These are phyloP conservation scores for Melastoma malabathricum DNA, from an alignment of 345 rosid species.

Conservation along the genomic window DNA sequence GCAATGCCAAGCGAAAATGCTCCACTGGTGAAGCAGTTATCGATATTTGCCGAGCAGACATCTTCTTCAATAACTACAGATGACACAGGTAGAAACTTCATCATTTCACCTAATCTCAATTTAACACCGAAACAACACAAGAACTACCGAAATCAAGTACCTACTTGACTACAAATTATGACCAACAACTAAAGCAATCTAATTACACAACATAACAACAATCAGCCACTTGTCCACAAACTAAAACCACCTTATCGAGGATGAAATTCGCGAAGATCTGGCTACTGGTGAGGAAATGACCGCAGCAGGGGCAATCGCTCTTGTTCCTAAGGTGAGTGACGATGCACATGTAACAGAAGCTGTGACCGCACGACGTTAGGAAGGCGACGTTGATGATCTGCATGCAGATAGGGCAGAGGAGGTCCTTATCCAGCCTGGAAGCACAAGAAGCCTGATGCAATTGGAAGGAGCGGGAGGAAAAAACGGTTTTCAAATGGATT, in stretches of 20 bases:
- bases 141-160: too few relatives aligned
- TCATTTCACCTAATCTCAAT: background rate
- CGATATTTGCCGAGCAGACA: conserved; percentile 52
- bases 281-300: conserved; percentile 55
- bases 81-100: conserved; percentile 17
- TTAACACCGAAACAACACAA: too few relatives aligned
- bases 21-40: conserved; percentile 58
- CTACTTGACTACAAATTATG: too few relatives aligned
- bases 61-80: conserved; percentile 70
- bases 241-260: conserved; percentile 59
- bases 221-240: too few relatives aligned
- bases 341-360: conserved; percentile 96
- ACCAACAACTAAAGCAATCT: too few relatives aligned
- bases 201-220: too few relatives aligned
- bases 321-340: conserved; percentile 85
- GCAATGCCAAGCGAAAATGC: conserved; percentile 50
- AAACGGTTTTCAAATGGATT: too few relatives aligned
- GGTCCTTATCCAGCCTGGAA: conserved; percentile 57
- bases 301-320: conserved; percentile 94
- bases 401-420: conserved; percentile 94
- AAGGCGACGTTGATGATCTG: conserved; percentile 90
- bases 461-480: too few relatives aligned
- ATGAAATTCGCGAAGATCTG: conserved; percentile 82
- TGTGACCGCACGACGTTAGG: conserved; percentile 92
- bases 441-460: conserved; percentile 7